Evolutionary conservation across 805 yeast genomes (phyloP), one percentile per base, ranked within the genome.

Genomic region (Candida oleophila): DNA sequence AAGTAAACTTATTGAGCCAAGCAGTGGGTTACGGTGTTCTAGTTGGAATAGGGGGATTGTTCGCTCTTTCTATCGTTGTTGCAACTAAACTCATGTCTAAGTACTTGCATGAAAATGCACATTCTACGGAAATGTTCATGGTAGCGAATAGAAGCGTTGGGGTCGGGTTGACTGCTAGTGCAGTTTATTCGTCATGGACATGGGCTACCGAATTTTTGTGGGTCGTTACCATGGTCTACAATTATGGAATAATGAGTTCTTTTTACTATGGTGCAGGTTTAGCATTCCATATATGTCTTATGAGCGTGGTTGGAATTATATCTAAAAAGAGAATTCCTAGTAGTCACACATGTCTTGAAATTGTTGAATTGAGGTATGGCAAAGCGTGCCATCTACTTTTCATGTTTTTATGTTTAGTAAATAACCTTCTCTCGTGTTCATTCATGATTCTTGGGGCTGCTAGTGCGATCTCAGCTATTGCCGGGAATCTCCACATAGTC

Each of bases 21-120:
- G 64, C 56, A 2, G 55, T 61, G 36, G 70, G 68, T 1, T 63
- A 62, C 56, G 68, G 67, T 2, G 53, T 64, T 25, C 52, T 64
- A 16, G 57, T 64, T 18, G 69, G 68, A 3, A 60, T 60, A 2
- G 68, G 69, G 18, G 66, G 61, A 4, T 39, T 60, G 4, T 65
- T 64, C 48, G 68, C 69, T 3, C 46, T 61, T 3, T 62, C 65
- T 22, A 60, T 64, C 53, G 50, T 62, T 11, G 46, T 59, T 33
- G 57, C 65, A 8, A 59, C 66, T 11, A 57, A 57, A 39, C 48
- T 60, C 19, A 42, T 62, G 48, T 41, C 48, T n/a, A 56, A 49
- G 43, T 61, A 61, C 36, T 50, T 61, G 16, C 53, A 59, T 44
- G 66, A 61, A 48, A 49, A 60, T 48, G 48, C 61, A 4, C 51